A percentile compares a stretch with the other conserved stretches of the same genome.
Evolutionary conservation across 2,329 filamentous ascomycete species (phyloP).

Genomic region (Epichloe elymi): DNA sequence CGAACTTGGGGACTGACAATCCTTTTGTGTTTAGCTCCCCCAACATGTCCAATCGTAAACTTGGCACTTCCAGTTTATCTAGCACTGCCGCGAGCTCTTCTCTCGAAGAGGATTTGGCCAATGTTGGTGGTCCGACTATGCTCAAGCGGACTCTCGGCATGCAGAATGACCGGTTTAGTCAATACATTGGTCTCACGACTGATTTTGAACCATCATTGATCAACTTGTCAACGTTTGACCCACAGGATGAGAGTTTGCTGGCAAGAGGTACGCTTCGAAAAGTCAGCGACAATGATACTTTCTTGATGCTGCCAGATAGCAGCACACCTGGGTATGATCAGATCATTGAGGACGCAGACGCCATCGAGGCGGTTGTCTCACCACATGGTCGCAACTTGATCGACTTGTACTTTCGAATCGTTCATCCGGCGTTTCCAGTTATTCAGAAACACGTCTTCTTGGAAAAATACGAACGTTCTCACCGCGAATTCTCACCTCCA

Average conservation of each 20-base stretch:
- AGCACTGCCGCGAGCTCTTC: constrained; percentile 49
- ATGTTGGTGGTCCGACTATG: constrained; percentile 52
- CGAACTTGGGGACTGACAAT: background rate
- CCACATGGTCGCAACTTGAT: constrained; percentile 67
- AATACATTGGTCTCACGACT: constrained; percentile 72
- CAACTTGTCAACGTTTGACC: constrained; percentile 67
- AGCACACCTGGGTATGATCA: constrained; percentile 60
- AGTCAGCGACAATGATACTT: constrained; percentile 66
- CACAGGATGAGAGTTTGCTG: constrained; percentile 66
- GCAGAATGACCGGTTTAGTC: constrained; percentile 65
- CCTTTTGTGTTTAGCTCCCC: constrained; percentile 34
- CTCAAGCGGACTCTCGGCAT: constrained; percentile 61
- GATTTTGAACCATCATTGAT: constrained; percentile 77
- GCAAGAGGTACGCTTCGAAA: constrained; percentile 57
- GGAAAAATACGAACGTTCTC: constrained; percentile 61
- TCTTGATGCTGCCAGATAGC: constrained; percentile 65
- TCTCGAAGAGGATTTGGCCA: constrained; percentile 59
- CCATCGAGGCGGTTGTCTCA: constrained; percentile 62
- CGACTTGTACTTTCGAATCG: constrained; percentile 67
- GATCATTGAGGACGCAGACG: constrained; percentile 52
- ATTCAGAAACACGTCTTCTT: constrained; percentile 70
- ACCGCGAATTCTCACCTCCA: constrained; percentile 62
- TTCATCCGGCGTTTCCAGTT: constrained; percentile 73
- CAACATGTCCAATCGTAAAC: constrained; percentile 35
- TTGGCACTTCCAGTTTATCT: constrained; percentile 44